A percentile compares a stretch with the other conserved stretches of the same genome.
These are phyloP conservation scores for Scleroderma bovista DNA, from an alignment of 768 basidiomycete species.

Conservation along the genomic window DNA sequence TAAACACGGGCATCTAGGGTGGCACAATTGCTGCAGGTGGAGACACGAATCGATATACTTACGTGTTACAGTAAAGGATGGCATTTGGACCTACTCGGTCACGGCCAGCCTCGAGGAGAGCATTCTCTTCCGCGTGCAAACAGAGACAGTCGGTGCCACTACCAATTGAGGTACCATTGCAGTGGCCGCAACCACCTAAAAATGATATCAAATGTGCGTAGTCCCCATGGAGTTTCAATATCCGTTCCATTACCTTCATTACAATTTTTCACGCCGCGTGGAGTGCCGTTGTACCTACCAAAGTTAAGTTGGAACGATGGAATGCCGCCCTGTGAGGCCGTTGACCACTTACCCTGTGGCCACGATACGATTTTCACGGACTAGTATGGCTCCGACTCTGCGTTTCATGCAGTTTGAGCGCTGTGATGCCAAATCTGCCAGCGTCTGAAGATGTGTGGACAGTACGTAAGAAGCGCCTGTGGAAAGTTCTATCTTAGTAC, in stretches of 20 bases:
- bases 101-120: conserved; percentile 86
- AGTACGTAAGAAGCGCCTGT: neutral
- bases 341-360: conserved; percentile 59
- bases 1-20: conserved; percentile 89
- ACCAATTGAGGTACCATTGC: conserved; percentile 51
- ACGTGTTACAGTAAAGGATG: conserved; percentile 99
- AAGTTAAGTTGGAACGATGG: conserved; percentile 1
- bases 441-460: conserved; percentile 49
- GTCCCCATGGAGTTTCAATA: neutral
- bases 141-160: conserved; percentile 79
- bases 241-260: conserved; percentile 29
- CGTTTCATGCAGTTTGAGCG: conserved; percentile 97
- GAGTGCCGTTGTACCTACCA: conserved; percentile 92
- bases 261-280: conserved; percentile 85
- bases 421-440: conserved; percentile 84
- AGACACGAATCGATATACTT: conserved; percentile 21
- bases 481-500: conserved; percentile 19
- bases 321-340: neutral
- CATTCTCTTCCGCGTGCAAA: conserved; percentile 97
- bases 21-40: neutral
- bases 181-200: conserved; percentile 85
- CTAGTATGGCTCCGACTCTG: conserved; percentile 90
- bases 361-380: conserved; percentile 74
- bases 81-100: conserved; percentile 80
- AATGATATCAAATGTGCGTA: conserved; percentile 32